These are phyloP conservation scores for Kuraishia floccosa DNA, from an alignment of 805 yeast genomes.

Conservation along the genomic window DNA sequence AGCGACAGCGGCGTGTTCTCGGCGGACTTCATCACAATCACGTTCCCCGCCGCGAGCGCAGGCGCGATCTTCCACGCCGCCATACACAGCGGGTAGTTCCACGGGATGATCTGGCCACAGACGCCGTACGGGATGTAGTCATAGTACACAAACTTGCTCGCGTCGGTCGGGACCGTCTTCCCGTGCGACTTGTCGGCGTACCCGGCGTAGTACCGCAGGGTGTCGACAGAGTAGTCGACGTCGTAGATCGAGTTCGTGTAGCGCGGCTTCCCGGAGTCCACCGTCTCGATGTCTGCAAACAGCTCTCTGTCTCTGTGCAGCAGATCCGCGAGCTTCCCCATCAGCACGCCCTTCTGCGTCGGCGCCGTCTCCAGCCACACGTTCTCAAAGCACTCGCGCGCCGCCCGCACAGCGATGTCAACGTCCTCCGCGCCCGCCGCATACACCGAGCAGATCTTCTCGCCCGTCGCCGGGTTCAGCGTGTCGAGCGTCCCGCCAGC, in stretches of 20 bases:
- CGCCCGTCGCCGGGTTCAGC: conserved; percentile 38
- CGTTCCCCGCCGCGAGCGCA: conserved; percentile 73
- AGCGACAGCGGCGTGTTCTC: conserved; percentile 69
- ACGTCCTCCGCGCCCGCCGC: conserved; percentile 36
- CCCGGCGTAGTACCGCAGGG: conserved; percentile 45
- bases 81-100: conserved; percentile 67
- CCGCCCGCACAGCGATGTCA: conserved; percentile 38
- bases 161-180: conserved; percentile 21
- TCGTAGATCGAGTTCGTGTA: conserved; percentile 36
- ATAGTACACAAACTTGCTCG: conserved; percentile 51
- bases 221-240: conserved; percentile 30
- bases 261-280: conserved; percentile 46
- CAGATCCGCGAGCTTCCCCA: conserved; percentile 38
- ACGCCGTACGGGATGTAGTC: conserved; percentile 58
- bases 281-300: conserved; percentile 33
- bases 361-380: conserved; percentile 34
- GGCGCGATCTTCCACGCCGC: conserved; percentile 78
- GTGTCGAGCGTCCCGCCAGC: conserved; percentile 27
- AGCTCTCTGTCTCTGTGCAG: conserved; percentile 35
- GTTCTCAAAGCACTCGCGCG: conserved; percentile 30
- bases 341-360: conserved; percentile 25
- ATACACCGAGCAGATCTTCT: conserved; percentile 31
- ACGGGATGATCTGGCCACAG: conserved; percentile 60
- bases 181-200: conserved; percentile 51
- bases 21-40: conserved; percentile 60